phyloP scores from a whole-genome alignment of 2,329 filamentous ascomycete genomes.

The Leptodontidium sp. region DNA sequence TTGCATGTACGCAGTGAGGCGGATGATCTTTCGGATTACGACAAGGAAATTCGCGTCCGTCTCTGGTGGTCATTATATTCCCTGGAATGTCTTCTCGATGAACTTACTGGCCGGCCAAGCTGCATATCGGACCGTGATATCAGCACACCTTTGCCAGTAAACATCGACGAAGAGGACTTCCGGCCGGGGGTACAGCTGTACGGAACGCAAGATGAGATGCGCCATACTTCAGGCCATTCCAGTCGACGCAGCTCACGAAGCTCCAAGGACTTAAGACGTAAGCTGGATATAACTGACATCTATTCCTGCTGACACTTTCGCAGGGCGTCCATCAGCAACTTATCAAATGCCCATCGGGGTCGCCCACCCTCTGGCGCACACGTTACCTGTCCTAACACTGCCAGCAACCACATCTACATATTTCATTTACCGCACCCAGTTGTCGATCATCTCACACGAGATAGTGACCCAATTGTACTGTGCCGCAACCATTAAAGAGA shows the following conservation, averaged over 20 bases:
- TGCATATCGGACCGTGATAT: slow-evolving; percentile 42
- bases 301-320: neutral
- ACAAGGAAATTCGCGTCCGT: slow-evolving; percentile 41
- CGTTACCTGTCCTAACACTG: slow-evolving; percentile 29
- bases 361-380: slow-evolving; percentile 15
- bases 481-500: slow-evolving; percentile 37
- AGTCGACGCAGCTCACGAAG: slow-evolving; percentile 25
- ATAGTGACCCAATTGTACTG: slow-evolving; percentile 41
- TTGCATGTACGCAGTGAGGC: slow-evolving; percentile 39
- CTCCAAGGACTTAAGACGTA: slow-evolving; percentile 23
- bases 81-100: slow-evolving; percentile 38
- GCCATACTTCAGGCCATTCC: neutral
- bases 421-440: slow-evolving; percentile 42
- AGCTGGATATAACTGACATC: neutral
- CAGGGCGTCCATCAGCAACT: slow-evolving; percentile 25
- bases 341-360: slow-evolving; percentile 27
- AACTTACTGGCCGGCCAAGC: slow-evolving; percentile 41
- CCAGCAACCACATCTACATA: slow-evolving; percentile 36
- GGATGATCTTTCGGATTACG: slow-evolving; percentile 32
- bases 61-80: slow-evolving; percentile 44
- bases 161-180: slow-evolving; percentile 35
- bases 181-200: slow-evolving; percentile 22
- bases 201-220: slow-evolving; percentile 1
- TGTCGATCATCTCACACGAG: slow-evolving; percentile 41
- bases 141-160: slow-evolving; percentile 40